Conservation (phyloP, 2,329 filamentous ascomycete genomes). For the Apiospora marii region DNA sequence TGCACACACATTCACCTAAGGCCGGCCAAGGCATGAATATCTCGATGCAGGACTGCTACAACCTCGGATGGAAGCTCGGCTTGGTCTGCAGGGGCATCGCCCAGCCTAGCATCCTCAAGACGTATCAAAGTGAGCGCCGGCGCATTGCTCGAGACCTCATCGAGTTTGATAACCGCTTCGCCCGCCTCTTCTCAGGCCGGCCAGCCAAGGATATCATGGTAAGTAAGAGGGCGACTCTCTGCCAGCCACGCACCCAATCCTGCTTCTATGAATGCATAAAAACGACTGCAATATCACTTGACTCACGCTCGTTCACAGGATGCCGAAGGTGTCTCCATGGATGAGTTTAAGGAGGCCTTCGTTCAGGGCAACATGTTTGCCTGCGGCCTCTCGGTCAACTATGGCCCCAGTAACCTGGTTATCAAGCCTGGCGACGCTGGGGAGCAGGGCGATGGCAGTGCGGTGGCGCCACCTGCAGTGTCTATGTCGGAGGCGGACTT, state of each 20-base stretch:
- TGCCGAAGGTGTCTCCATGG: constrained; percentile 67
- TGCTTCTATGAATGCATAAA: background rate
- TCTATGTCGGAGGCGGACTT: constrained; percentile 30
- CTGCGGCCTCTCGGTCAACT: constrained; percentile 63
- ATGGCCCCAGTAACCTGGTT: constrained; percentile 63
- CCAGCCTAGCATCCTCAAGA: constrained; percentile 61
- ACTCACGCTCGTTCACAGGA: constrained; percentile 45
- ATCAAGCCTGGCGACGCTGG: constrained; percentile 55
- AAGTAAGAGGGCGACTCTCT: background rate
- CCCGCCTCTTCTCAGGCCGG: constrained; percentile 62
- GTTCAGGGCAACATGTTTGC: constrained; percentile 67
- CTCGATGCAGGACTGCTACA: constrained; percentile 64
- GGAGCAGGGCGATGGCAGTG: constrained; percentile 56
- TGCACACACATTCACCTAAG: constrained; percentile 69
- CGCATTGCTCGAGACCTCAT: constrained; percentile 67
- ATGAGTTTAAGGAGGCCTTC: constrained; percentile 68
- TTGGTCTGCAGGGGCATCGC: constrained; percentile 63
- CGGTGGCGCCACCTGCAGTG: constrained; percentile 34
- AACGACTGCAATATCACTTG: background rate
- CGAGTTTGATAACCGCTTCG: constrained; percentile 65
- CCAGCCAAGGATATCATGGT: constrained; percentile 63
- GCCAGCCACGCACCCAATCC: background rate
- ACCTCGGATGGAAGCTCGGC: constrained; percentile 54
- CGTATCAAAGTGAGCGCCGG: constrained; percentile 69
- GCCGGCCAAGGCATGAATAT: constrained; percentile 68